phyloP scores from a whole-genome alignment of 2,329 filamentous ascomycete species.

The Leptographium wingfieldii region DNA sequence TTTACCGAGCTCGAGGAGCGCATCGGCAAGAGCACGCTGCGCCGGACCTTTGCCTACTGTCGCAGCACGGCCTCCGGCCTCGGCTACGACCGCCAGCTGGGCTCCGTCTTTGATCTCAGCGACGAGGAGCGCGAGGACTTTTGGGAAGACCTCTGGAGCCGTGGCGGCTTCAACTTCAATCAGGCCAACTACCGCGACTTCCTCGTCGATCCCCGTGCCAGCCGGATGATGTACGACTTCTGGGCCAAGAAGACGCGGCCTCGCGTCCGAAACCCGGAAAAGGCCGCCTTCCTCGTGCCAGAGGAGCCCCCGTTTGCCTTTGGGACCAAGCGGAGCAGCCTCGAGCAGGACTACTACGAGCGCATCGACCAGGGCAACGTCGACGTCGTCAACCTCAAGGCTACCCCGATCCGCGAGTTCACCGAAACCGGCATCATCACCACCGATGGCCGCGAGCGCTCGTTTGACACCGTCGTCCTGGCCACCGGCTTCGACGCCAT shows the following conservation, averaged over 20 bases:
- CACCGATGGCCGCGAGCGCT: slow-evolving; percentile 22
- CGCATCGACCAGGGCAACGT: slow-evolving; percentile 32
- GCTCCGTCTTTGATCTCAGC: slow-evolving; percentile 27
- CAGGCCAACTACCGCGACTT: slow-evolving; percentile 13
- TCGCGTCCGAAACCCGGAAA: slow-evolving; percentile 20
- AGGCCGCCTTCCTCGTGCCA: slow-evolving; percentile 26
- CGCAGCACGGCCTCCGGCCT: slow-evolving; percentile 37
- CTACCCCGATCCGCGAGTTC: slow-evolving; percentile 28
- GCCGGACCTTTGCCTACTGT: slow-evolving; percentile 29
- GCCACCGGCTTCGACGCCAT: slow-evolving; percentile 23
- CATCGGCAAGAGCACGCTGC: slow-evolving; percentile 22
- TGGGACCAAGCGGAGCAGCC: slow-evolving; percentile 30
- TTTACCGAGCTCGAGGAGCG: slow-evolving; percentile 34
- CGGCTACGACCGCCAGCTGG: slow-evolving; percentile 31
- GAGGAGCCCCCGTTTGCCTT: slow-evolving; percentile 30
- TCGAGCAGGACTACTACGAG: slow-evolving; percentile 39
- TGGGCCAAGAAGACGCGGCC: slow-evolving; percentile 22
- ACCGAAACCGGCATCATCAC: slow-evolving; percentile 26
- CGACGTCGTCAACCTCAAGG: slow-evolving; percentile 29
- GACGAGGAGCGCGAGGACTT: slow-evolving; percentile 29
- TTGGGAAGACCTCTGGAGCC: slow-evolving; percentile 29
- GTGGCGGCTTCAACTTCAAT: slow-evolving; percentile 8
- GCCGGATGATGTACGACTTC: slow-evolving; percentile 18
- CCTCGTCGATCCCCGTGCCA: slow-evolving; percentile 17
- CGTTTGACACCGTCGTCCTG: slow-evolving; percentile 23